phyloP scores from a whole-genome alignment of 805 yeast genomes.

The Wickerhamomyces silvicola region DNA sequence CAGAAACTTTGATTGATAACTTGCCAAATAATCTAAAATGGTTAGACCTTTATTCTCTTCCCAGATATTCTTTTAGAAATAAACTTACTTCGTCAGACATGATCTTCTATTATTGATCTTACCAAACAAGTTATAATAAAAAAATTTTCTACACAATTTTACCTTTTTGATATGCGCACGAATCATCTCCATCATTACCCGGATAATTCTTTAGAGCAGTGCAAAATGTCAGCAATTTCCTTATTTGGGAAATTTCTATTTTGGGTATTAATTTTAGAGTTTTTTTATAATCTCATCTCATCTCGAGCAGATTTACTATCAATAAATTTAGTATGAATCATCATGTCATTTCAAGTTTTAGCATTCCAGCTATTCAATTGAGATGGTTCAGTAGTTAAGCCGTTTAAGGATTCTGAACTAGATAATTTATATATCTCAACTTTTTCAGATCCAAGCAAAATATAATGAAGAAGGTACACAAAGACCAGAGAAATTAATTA shows the following conservation, averaged over 20 bases:
- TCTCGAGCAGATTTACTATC: neutral
- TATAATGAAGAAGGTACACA: no score
- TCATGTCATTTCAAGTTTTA: neutral
- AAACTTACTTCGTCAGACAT: slow-evolving; percentile 4
- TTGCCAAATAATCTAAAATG: slow-evolving; percentile 85
- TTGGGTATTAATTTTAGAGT: neutral
- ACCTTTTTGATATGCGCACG: neutral
- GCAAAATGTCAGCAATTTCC: no score
- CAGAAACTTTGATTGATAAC: slow-evolving; percentile 94
- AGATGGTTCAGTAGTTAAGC: no score
- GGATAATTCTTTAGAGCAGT: no score
- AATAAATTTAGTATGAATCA: no score
- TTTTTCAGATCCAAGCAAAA: no score
- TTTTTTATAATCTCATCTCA: neutral
- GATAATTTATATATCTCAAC: no score
- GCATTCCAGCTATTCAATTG: slow-evolving; percentile 1
- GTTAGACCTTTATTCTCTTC: neutral
- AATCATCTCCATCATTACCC: no score
- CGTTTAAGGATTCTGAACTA: no score
- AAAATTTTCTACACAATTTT: no score
- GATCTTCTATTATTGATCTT: neutral
- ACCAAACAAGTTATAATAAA: neutral
- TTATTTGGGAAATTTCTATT: no score
- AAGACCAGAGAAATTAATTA: no score
- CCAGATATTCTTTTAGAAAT: neutral